Percentiles rank a stretch among this genome's conserved stretches.
These are phyloP conservation scores for Fusarium subtropicale DNA, from an alignment of 2,329 filamentous ascomycete genomes.

Conservation along the genomic window DNA sequence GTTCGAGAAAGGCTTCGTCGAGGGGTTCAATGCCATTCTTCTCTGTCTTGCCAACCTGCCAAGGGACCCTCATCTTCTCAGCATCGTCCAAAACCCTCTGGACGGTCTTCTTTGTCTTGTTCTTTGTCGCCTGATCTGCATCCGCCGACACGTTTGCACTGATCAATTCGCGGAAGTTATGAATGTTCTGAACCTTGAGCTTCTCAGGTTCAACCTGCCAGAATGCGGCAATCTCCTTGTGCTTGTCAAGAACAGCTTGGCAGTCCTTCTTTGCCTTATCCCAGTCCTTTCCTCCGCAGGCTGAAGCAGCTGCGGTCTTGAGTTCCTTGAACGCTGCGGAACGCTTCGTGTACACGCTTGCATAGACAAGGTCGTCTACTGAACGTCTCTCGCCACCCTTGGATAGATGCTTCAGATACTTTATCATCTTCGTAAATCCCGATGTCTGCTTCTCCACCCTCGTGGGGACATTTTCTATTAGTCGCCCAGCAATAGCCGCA, in stretches of 20 bases:
- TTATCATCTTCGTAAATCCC: constrained; percentile 9
- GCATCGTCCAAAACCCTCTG: constrained; percentile 5
- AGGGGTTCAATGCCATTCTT: constrained; percentile 7
- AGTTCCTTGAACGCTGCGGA: constrained; percentile 20
- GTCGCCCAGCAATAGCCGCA: neutral
- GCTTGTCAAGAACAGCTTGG: neutral
- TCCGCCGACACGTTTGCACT: neutral
- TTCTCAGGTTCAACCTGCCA: constrained; percentile 6
- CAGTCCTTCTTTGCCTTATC: neutral
- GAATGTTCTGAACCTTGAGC: constrained; percentile 18
- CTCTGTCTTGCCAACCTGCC: constrained; percentile 17
- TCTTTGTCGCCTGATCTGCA: neutral
- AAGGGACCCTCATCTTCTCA: constrained; percentile 1
- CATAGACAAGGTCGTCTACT: constrained; percentile 10
- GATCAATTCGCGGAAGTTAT: neutral
- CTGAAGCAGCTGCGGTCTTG: neutral
- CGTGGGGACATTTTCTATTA: neutral
- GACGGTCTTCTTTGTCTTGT: constrained; percentile 3
- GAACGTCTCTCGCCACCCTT: neutral
- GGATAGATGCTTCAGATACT: neutral
- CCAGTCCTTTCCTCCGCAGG: constrained; percentile 5
- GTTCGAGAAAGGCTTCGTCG: constrained; percentile 4
- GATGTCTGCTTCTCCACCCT: constrained; percentile 11
- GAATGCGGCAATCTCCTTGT: neutral
- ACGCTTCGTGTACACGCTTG: constrained; percentile 22